Conservation (phyloP, 441 rosid genomes). For the Omphalea diandra region DNA sequence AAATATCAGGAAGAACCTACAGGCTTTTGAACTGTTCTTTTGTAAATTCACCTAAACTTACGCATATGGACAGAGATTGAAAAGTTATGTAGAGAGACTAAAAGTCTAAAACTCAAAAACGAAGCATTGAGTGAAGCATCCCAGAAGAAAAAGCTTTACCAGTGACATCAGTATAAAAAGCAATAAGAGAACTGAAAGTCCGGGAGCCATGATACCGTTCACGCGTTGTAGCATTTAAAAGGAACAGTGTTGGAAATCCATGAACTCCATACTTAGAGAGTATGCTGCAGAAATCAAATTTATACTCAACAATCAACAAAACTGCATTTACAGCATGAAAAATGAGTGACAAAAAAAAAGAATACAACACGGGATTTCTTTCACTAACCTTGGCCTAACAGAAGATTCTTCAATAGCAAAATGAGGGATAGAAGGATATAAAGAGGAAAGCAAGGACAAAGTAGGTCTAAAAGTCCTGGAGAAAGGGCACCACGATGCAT, state of each 20-base stretch:
- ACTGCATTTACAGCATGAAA: neutral
- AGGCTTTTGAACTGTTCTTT: neutral
- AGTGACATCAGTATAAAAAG: constrained; percentile 65
- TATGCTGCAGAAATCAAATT: constrained; percentile 48
- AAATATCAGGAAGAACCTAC: neutral
- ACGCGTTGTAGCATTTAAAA: constrained; percentile 72
- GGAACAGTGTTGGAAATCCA: constrained; percentile 84
- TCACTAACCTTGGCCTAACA: constrained; percentile 72
- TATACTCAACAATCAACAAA: constrained; percentile 3
- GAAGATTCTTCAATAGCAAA: constrained; percentile 79
- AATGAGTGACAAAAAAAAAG: constrained; percentile 9
- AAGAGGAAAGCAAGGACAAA: constrained; percentile 61
- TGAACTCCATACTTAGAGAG: constrained; percentile 92
- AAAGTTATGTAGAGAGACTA: neutral
- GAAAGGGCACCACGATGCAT: constrained; percentile 97
- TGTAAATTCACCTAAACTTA: neutral
- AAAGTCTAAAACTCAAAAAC: neutral
- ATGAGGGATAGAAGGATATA: constrained; percentile 69
- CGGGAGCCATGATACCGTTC: constrained; percentile 66
- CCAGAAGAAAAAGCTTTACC: constrained; percentile 44
- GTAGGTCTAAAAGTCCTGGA: constrained; percentile 68
- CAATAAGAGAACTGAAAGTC: constrained; percentile 61
- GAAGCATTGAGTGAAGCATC: neutral
- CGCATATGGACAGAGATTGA: neutral
- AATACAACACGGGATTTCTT: neutral